A percentile compares a stretch with the other conserved stretches of the same genome.
These are phyloP conservation scores for Gymnopus androsaceus DNA, from an alignment of 1,284 basidiomycete species.

Conservation along the genomic window DNA sequence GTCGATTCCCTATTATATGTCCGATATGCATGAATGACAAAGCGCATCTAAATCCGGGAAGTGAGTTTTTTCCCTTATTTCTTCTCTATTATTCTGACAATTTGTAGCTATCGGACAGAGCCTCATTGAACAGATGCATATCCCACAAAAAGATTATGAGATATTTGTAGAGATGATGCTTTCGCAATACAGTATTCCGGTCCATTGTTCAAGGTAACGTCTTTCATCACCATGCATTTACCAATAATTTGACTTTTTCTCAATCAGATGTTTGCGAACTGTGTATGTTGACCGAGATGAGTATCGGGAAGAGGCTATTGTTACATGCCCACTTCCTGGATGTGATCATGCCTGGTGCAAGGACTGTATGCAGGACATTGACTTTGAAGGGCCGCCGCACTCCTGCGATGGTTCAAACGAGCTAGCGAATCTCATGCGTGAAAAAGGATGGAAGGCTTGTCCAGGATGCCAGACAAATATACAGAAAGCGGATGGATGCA, in stretches of 20 bases:
- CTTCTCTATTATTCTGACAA: background rate
- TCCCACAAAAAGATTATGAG: conserved; percentile 47
- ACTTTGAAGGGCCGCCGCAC: conserved; percentile 40
- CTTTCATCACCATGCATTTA: conserved; percentile 4
- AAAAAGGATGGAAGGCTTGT: too few species aligned
- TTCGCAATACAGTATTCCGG: conserved; percentile 49
- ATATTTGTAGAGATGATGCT: conserved; percentile 58
- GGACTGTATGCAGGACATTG: conserved; percentile 47
- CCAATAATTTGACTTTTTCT: too few species aligned
- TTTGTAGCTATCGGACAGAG: too few species aligned
- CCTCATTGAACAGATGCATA: conserved; percentile 50
- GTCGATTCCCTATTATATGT: conserved; percentile 62
- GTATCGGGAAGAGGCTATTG: too few species aligned
- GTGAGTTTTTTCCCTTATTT: conserved; percentile 5
- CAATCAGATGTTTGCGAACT: too few species aligned
- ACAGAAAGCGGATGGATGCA: too few species aligned
- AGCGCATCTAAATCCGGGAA: conserved; percentile 24
- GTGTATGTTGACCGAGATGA: too few species aligned
- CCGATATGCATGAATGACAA: conserved; percentile 44
- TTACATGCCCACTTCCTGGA: too few species aligned
- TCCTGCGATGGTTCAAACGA: conserved; percentile 60
- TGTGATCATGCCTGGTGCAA: too few species aligned
- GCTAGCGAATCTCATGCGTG: conserved; percentile 40
- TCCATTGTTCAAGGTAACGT: conserved; percentile 56
- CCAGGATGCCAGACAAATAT: too few species aligned